These are phyloP conservation scores for Bothriochloa decipiens DNA, from an alignment of 176 grass and related monocot species.

Conservation along the genomic window DNA sequence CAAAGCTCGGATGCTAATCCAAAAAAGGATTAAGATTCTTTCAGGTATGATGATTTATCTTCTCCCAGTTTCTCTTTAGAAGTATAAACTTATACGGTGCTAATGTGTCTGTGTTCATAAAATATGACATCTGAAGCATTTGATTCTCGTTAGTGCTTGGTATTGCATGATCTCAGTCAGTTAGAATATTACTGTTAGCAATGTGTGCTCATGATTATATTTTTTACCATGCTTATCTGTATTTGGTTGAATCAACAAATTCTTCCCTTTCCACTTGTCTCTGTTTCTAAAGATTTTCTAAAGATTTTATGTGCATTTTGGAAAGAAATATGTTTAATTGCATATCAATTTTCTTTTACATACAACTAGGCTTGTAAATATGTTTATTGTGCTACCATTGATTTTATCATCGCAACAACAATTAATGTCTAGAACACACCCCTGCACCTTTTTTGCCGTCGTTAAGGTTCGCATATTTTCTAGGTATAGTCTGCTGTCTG, in stretches of 20 bases:
- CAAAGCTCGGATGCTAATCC: conserved; percentile 57
- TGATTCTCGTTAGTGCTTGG: not conserved
- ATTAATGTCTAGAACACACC: too few species aligned
- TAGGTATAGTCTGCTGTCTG: not conserved
- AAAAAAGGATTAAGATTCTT: conserved; percentile 58
- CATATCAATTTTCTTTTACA: not conserved
- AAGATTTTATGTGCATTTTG: not conserved
- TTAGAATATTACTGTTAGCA: not conserved
- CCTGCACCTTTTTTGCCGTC: not conserved
- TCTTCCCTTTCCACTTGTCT: not conserved
- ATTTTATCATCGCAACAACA: not conserved
- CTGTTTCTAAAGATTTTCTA: conserved; percentile 3
- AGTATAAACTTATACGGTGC: not conserved
- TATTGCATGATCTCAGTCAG: not conserved
- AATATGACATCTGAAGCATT: not conserved
- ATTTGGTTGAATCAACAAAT: conserved; percentile 6
- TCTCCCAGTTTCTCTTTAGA: not conserved
- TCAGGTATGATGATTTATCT: conserved; percentile 22
- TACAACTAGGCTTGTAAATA: not conserved
- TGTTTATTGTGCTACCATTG: not conserved
- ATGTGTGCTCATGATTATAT: conserved; percentile 10
- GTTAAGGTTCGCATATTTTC: not conserved
- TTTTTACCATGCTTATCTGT: conserved; percentile 19
- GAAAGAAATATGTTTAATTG: not conserved
- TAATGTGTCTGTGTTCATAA: not conserved